phyloP scores from a whole-genome alignment of 805 yeast species.

The Candida yuanshanica region DNA sequence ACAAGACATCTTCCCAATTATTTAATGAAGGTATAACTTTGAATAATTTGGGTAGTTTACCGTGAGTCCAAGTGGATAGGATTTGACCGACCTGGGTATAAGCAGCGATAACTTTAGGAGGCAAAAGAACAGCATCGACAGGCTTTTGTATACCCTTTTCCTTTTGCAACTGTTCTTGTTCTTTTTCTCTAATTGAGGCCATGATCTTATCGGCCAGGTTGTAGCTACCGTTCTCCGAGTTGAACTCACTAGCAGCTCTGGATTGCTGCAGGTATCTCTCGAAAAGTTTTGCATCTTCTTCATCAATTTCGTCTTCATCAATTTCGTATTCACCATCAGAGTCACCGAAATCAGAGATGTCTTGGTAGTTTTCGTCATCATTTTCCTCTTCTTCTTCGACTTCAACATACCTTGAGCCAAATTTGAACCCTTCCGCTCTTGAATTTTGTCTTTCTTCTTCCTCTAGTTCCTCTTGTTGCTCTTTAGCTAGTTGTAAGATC shows the following conservation, averaged over 20 bases:
- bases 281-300: conserved; percentile 78
- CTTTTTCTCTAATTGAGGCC: conserved; percentile 82
- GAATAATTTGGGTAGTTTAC: conserved; percentile 93
- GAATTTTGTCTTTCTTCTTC: conserved; percentile 46
- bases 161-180: conserved; percentile 30
- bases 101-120: conserved; percentile 95
- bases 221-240: conserved; percentile 39
- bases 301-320: conserved; percentile 62
- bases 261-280: conserved; percentile 60
- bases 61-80: conserved; percentile 85
- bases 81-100: conserved; percentile 88
- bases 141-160: conserved; percentile 34
- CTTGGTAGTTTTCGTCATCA: conserved; percentile 33
- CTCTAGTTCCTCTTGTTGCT: conserved; percentile 87
- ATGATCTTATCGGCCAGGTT: conserved; percentile 89
- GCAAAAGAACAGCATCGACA: conserved; percentile 74
- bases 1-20: conserved; percentile 94
- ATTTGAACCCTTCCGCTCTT: conserved; percentile 25
- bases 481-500: conserved; percentile 83
- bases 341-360: conserved; percentile 47
- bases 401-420: conserved; percentile 36
- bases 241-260: conserved; percentile 27
- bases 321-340: conserved; percentile 48
- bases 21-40: conserved; percentile 88
- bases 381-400: conserved; percentile 38